Conservation (phyloP, 495 filamentous ascomycete genomes). For the Penicillium odoratum region DNA sequence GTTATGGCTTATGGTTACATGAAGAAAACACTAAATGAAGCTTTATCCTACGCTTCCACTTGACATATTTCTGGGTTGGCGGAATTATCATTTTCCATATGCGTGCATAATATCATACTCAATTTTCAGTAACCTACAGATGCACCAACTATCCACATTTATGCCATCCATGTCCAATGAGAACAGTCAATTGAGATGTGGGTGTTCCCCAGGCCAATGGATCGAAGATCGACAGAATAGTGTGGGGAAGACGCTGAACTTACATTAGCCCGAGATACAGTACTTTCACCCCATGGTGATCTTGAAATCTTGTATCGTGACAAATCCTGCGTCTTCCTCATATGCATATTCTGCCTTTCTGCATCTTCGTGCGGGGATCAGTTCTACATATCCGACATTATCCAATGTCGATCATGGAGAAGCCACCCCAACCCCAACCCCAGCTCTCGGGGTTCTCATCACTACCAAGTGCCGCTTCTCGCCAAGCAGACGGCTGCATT, state of each 20-base stretch:
- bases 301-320: background rate
- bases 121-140: background rate
- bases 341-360: background rate
- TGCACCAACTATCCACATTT: background rate
- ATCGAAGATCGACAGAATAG: background rate
- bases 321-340: background rate
- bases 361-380: background rate
- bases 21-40: background rate
- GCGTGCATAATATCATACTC: background rate
- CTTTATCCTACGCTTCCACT: background rate
- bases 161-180: background rate
- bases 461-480: background rate
- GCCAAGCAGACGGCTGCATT: background rate
- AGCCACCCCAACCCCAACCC: background rate
- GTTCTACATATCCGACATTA: background rate
- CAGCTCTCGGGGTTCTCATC: background rate
- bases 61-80: too few relatives aligned
- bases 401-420: background rate
- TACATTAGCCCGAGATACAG: constrained; percentile 11
- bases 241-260: background rate
- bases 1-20: fast-evolving
- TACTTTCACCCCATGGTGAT: background rate
- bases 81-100: background rate
- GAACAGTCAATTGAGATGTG: background rate
- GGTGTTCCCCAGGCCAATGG: background rate